Conservation (phyloP, 2,329 filamentous ascomycete species). For the Lasiodiplodia theobromae region DNA sequence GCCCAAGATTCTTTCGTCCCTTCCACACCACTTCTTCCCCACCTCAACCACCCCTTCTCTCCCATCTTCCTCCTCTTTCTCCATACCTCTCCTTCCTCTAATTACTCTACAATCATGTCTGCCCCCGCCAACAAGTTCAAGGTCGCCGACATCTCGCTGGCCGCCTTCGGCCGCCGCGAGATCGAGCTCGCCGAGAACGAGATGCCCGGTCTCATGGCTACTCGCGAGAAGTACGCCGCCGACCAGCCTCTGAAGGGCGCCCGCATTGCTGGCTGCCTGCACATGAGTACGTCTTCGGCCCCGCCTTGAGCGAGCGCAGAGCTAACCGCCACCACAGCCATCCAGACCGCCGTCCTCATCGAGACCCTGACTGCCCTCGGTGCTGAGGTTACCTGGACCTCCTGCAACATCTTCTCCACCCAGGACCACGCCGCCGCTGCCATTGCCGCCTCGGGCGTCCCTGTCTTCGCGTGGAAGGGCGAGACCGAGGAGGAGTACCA, state of each 20-base stretch:
- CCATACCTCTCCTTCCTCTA: conserved; percentile 33
- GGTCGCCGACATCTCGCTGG: conserved; percentile 96
- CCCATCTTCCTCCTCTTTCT: conserved; percentile 27
- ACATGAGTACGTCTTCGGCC: conserved; percentile 76
- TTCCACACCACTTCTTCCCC: conserved; percentile 23
- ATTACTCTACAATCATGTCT: conserved; percentile 55
- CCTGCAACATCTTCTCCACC: conserved; percentile 99
- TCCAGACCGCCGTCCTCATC: conserved; percentile 99
- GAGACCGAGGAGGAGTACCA: conserved; percentile 99
- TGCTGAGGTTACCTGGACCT: conserved; percentile 98
- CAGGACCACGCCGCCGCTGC: conserved; percentile 98
- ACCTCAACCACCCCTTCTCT: conserved; percentile 1
- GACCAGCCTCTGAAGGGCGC: conserved; percentile 95
- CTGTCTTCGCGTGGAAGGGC: conserved; percentile 84
- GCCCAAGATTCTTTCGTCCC: conserved; percentile 26
- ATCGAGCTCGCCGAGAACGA: conserved; percentile 91
- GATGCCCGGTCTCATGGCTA: conserved; percentile 98
- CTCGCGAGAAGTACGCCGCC: conserved; percentile 84
- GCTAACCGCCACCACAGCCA: conserved; percentile 62
- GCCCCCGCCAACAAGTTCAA: conserved; percentile 94
- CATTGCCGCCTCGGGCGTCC: conserved; percentile 91
- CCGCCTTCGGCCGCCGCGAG: conserved; percentile 98
- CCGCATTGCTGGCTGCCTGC: conserved; percentile 95
- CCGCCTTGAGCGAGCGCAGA: conserved; percentile 11
- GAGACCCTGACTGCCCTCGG: conserved; percentile 94